Conservation (phyloP, 441 rosid genomes). For the Isatis lusitanica region DNA sequence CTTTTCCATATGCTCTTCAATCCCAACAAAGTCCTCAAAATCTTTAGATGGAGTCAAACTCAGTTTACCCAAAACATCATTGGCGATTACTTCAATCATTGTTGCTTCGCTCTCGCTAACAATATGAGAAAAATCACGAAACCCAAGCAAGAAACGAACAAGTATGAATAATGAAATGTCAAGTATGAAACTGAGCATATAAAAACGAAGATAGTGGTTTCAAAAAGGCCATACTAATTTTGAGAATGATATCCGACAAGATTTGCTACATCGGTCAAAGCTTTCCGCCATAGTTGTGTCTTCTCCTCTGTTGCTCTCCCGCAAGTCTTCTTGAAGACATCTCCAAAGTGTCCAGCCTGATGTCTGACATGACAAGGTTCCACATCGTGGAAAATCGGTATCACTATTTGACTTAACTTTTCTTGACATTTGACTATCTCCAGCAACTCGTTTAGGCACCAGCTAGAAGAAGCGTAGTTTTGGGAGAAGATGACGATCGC, state of each 20-base stretch:
- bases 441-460: constrained; percentile 7
- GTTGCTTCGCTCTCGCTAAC: not conserved
- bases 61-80: constrained; percentile 1
- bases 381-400: not conserved
- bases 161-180: not conserved
- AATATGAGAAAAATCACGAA: not conserved
- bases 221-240: not conserved
- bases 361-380: constrained; percentile 10
- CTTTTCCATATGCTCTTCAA: not conserved
- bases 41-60: not conserved
- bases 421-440: not conserved
- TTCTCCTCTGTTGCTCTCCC: not conserved
- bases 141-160: not conserved
- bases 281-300: not conserved
- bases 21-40: constrained; percentile 2
- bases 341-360: not conserved
- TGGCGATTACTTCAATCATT: not conserved
- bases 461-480: constrained; percentile 8
- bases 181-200: not conserved
- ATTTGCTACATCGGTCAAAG: constrained; percentile 7
- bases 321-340: not conserved
- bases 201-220: not conserved
- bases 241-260: constrained; percentile 17
- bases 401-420: not conserved
- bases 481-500: constrained; percentile 6